Evolutionary conservation across 1,284 basidiomycete genomes (phyloP).

Genomic region (Malassezia equina): DNA sequence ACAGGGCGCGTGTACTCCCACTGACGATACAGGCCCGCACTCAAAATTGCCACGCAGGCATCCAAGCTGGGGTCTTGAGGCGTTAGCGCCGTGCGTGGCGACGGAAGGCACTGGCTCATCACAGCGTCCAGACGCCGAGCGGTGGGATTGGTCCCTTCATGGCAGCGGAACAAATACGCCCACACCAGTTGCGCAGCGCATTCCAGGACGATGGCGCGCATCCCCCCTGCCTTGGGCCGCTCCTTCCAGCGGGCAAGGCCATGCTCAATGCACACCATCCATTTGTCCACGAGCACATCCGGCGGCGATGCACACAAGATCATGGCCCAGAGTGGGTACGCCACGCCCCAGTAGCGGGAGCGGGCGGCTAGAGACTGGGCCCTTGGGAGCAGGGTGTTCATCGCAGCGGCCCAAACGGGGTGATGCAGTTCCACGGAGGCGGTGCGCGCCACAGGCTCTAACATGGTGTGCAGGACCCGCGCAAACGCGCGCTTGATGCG

Average conservation of each 20-base stretch:
- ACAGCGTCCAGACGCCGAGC: conserved; percentile 67
- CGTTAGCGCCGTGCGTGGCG: conserved; percentile 58
- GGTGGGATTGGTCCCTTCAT: conserved; percentile 68
- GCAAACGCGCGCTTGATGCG: conserved; percentile 76
- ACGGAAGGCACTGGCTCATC: conserved; percentile 69
- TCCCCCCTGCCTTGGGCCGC: conserved; percentile 56
- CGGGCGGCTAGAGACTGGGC: conserved; percentile 78
- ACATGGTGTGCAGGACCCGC: conserved; percentile 65
- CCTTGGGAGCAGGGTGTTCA: conserved; percentile 72
- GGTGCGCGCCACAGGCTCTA: conserved; percentile 81
- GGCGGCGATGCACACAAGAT: conserved; percentile 77
- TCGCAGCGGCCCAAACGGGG: conserved; percentile 83
- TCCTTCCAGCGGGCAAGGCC: conserved; percentile 66
- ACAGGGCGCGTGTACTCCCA: conserved; percentile 76
- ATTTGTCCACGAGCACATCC: conserved; percentile 72
- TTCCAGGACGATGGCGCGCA: conserved; percentile 66
- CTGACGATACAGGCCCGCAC: conserved; percentile 73
- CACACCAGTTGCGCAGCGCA: conserved; percentile 74
- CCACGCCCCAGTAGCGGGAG: conserved; percentile 78
- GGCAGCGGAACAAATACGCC: conserved; percentile 88
- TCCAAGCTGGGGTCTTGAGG: conserved; percentile 68
- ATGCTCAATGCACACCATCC: conserved; percentile 53
- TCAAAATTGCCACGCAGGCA: conserved; percentile 66
- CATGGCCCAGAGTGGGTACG: conserved; percentile 74
- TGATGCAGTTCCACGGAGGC: conserved; percentile 94